Evolutionary conservation across 495 filamentous ascomycete species (phyloP).

Genomic region (Penicillium canescens): DNA sequence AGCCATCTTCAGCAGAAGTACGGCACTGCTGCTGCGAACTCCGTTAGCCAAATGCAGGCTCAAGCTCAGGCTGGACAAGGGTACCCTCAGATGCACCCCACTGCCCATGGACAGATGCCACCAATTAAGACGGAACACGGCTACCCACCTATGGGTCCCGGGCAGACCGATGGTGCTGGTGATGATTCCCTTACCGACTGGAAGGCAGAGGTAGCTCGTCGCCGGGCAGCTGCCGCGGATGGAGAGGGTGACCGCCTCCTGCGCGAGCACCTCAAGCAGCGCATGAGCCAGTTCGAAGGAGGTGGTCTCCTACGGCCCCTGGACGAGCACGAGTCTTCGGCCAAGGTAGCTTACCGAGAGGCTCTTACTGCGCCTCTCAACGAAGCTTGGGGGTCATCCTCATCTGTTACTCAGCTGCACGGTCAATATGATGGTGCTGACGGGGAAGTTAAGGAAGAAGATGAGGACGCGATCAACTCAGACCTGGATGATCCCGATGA

Average conservation of each 20-base stretch:
- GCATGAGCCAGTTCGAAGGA: conserved; percentile 69
- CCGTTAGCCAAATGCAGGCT: conserved; percentile 64
- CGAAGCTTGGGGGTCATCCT: background rate
- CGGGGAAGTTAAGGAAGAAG: conserved; percentile 63
- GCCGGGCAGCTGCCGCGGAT: conserved; percentile 58
- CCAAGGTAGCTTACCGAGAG: conserved; percentile 12
- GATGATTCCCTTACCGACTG: conserved; percentile 50
- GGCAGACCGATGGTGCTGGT: conserved; percentile 75
- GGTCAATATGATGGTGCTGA: conserved; percentile 66
- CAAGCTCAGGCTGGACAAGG: conserved; percentile 44
- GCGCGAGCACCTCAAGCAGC: conserved; percentile 47
- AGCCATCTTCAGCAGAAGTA: conserved; percentile 68
- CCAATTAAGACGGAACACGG: conserved; percentile 50
- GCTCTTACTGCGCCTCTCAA: conserved; percentile 8
- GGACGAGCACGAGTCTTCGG: conserved; percentile 34
- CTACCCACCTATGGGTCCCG: conserved; percentile 43
- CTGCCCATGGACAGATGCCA: conserved; percentile 45
- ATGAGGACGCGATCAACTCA: conserved; percentile 98
- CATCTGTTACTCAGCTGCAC: conserved; percentile 9
- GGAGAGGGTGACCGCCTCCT: conserved; percentile 54
- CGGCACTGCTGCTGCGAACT: conserved; percentile 67
- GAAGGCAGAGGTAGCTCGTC: conserved; percentile 58
- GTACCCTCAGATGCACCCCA: conserved; percentile 42
- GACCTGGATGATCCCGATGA: conserved; percentile 96
- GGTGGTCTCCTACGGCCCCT: conserved; percentile 79